Conservation (phyloP, 768 basidiomycete species). For the Leccinum disarticulatum region DNA sequence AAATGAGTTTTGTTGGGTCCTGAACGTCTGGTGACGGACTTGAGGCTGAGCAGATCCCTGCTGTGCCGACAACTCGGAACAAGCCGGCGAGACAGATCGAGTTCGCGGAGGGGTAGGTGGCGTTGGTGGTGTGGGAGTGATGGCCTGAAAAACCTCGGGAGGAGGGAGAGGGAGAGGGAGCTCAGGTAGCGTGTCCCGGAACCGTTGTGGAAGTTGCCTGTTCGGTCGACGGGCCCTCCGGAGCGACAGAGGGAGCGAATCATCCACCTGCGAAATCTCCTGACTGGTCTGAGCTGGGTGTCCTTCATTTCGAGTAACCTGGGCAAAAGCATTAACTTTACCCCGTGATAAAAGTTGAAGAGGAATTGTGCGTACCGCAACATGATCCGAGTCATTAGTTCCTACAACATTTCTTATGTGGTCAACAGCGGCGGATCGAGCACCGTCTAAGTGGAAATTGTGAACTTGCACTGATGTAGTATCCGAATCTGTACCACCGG, state of each 20-base stretch:
- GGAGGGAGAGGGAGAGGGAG: background rate
- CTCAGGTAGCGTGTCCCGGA: background rate
- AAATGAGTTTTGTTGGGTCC: background rate
- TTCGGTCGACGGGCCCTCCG: background rate
- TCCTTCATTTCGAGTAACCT: background rate
- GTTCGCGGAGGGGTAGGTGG: background rate
- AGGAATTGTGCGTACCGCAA: too few species aligned
- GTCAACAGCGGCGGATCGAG: too few species aligned
- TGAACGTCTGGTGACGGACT: background rate
- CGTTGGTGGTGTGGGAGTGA: background rate
- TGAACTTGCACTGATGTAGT: too few species aligned
- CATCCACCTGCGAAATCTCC: background rate
- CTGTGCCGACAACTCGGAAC: background rate
- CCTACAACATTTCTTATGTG: too few species aligned
- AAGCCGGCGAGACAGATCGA: background rate
- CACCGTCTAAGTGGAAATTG: too few species aligned
- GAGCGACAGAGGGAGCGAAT: background rate
- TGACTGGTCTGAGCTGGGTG: background rate
- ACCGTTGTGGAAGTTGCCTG: background rate
- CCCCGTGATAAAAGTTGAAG: background rate
- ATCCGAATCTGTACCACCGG: too few species aligned
- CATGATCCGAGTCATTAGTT: too few species aligned
- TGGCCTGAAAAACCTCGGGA: background rate
- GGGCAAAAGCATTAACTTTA: background rate
- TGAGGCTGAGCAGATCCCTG: background rate